Evolutionary conservation across 441 rosid species (phyloP), one percentile per base, ranked within the genome.

Genomic region (Eutrema salsugineum): DNA sequence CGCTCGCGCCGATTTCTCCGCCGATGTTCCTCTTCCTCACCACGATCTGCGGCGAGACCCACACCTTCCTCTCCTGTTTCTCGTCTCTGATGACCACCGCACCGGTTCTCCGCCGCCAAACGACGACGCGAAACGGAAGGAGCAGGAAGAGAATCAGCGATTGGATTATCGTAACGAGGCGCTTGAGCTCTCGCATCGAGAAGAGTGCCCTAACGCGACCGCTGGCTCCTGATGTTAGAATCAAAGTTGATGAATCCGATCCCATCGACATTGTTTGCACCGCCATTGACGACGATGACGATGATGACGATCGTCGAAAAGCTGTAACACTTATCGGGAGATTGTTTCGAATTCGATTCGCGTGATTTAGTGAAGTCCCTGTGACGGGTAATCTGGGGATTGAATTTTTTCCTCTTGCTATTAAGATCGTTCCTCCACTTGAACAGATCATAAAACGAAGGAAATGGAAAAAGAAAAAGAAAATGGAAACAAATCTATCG

Each of bases 221-320:
- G 72, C 97, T 89, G 0, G 97, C 96, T 8, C 96, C 97, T 6
- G 96, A 94, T 0, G 94, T 91, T 6, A 94, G 57, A 66, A 90
- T 87, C 80, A 84, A 66, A 19, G 86, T 67, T 56, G 86, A 67
- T 2, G 84, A 16, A 65, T 50, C 77, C 17, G 83, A 46, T 8
- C 86, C 75, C 39, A 80, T 63, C 1, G 74, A 20, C 35, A 66
- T 66, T 15, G 43, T 80, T 19, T 80, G 83, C 60, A 74, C 73
- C 57, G 80, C 72, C 87, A 83, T 81, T 27, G 55, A 65, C 24
- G 30, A 38, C 20, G n/a, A n/a, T n/a, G 61, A 73, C 7, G 72
- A 60, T 5, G 27, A 22, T 9, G 42, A 63, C 16, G 43, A 57
- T 65, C 42, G 42, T 58, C 53, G 73, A 50, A 11, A 49, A 9